Conservation (phyloP, 1,139 yeast genomes). For the Taiozyma sp. region DNA sequence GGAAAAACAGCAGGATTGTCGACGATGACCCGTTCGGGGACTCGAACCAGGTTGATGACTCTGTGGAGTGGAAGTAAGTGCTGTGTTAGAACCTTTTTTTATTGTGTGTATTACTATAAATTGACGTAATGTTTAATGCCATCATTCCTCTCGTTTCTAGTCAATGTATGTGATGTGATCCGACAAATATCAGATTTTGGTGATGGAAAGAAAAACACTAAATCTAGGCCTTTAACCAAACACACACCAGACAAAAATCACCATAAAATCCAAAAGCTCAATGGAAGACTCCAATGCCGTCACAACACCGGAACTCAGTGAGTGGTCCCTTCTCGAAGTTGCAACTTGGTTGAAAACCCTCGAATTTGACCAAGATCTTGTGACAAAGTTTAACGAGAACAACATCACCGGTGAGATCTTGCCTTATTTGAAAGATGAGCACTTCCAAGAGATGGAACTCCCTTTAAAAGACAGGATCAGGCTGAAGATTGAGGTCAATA, state of each 20-base stretch:
- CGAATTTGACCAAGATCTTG: constrained; percentile 13
- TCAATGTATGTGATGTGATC: too few species aligned
- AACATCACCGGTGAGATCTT: constrained; percentile 60
- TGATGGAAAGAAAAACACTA: too few species aligned
- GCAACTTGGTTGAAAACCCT: constrained; percentile 19
- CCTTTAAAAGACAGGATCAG: constrained; percentile 38
- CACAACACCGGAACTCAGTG: constrained; percentile 2
- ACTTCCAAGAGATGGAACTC: constrained; percentile 57
- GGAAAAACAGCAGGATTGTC: constrained; percentile 18
- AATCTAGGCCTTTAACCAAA: neutral
- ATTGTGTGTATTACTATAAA: too few species aligned
- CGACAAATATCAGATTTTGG: too few species aligned
- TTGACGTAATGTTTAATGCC: too few species aligned
- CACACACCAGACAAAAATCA: neutral
- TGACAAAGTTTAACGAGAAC: constrained; percentile 39
- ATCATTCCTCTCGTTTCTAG: neutral
- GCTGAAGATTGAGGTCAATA: constrained; percentile 46
- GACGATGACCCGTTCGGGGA: constrained; percentile 73
- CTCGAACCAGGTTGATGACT: constrained; percentile 40
- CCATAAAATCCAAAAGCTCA: neutral
- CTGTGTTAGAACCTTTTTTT: too few species aligned
- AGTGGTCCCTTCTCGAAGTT: constrained; percentile 22
- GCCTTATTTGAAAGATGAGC: constrained; percentile 55
- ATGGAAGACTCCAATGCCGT: neutral
- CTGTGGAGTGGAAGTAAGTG: constrained; percentile 26